phyloP scores from a whole-genome alignment of 2,329 filamentous ascomycete genomes.

The Colletotrichum noveboracense region DNA sequence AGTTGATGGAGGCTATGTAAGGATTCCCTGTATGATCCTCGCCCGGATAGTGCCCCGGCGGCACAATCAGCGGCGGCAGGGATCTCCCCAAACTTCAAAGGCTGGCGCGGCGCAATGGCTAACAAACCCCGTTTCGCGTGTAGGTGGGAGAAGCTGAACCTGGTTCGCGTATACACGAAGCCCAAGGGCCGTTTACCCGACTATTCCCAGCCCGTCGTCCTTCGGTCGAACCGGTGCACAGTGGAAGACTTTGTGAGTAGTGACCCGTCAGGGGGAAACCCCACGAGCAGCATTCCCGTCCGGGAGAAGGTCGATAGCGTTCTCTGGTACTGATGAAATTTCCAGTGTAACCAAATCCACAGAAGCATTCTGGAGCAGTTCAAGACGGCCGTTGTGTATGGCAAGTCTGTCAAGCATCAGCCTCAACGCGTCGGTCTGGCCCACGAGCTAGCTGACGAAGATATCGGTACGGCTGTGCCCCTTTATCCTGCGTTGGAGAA shows the following conservation, averaged over 20 bases:
- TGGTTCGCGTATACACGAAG: conserved; percentile 95
- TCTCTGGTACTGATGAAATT: conserved; percentile 39
- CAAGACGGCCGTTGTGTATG: conserved; percentile 94
- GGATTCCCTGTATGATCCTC: conserved; percentile 18
- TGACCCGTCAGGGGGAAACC: not conserved
- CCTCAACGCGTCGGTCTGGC: conserved; percentile 91
- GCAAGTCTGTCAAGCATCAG: conserved; percentile 98
- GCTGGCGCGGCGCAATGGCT: not conserved
- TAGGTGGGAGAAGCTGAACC: conserved; percentile 37
- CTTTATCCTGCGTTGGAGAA: not conserved
- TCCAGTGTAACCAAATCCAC: conserved; percentile 94
- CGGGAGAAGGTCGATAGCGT: not conserved
- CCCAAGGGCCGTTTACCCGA: conserved; percentile 95
- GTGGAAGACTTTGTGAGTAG: conserved; percentile 94
- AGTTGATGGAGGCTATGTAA: conserved; percentile 92
- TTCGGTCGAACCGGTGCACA: conserved; percentile 81
- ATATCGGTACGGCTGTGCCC: conserved; percentile 75
- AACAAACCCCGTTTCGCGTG: not conserved
- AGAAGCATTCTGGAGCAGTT: conserved; percentile 96
- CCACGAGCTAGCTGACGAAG: conserved; percentile 94
- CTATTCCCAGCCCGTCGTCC: conserved; percentile 88
- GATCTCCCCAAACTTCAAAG: not conserved
- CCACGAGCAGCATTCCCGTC: not conserved
- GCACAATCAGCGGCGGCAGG: not conserved
- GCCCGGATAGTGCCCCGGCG: not conserved